Evolutionary conservation across 1,284 basidiomycete genomes (phyloP).

Genomic region (Ceratobasidium sp.): DNA sequence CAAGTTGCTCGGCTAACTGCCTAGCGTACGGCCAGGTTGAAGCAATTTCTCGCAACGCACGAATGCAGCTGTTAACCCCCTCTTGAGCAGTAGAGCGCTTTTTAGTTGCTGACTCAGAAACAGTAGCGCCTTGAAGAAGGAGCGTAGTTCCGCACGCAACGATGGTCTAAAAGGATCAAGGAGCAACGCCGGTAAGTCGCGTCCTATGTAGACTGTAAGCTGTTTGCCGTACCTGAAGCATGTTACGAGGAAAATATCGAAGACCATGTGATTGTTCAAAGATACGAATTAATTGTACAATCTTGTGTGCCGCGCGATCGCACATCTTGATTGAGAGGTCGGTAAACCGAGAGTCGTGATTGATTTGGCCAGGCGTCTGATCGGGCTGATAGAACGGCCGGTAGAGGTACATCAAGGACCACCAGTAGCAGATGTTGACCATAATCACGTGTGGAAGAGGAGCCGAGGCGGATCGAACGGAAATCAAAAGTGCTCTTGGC

Average conservation of each 20-base stretch:
- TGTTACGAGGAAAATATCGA: conserved; percentile 32
- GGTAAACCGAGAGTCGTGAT: conserved; percentile 1
- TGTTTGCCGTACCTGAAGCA: conserved; percentile 9
- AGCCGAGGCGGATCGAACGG: neutral
- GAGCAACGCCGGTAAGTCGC: neutral
- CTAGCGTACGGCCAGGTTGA: conserved; percentile 23
- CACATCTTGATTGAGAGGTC: conserved; percentile 28
- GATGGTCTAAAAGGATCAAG: neutral
- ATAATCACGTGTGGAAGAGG: conserved; percentile 31
- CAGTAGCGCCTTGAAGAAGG: conserved; percentile 21
- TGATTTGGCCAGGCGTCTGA: neutral
- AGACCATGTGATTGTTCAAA: conserved; percentile 9
- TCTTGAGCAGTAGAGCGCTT: conserved; percentile 28
- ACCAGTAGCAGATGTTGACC: conserved; percentile 34
- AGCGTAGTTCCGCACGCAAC: conserved; percentile 12
- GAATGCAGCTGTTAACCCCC: neutral
- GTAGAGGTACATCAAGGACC: conserved; percentile 17
- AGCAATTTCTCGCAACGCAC: conserved; percentile 15
- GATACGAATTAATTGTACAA: conserved; percentile 5
- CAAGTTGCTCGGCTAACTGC: neutral
- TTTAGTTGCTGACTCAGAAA: conserved; percentile 27
- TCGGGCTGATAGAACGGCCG: neutral
- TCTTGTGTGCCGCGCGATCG: conserved; percentile 19
- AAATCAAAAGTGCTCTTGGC: neutral
- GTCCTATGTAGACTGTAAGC: neutral